Percentiles rank a stretch among this genome's conserved stretches.
phyloP scores from a whole-genome alignment of 306 rosid genomes.

The Vigna mungo region DNA sequence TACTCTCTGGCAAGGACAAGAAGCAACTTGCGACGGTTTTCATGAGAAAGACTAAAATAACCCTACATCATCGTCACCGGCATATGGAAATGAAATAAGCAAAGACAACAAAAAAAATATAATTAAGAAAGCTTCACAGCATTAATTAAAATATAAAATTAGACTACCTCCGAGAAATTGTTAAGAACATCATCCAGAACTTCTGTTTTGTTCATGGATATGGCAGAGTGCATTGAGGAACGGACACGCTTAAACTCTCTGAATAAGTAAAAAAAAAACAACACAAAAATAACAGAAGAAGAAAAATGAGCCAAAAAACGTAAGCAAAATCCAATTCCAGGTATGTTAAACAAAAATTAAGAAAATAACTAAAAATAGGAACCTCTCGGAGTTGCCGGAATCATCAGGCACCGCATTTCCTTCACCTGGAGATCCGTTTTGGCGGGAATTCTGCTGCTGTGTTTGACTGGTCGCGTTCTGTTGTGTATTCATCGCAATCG shows the following conservation, averaged over 20 bases:
- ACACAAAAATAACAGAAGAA: background rate
- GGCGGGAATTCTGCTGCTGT: slow-evolving; percentile 53
- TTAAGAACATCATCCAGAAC: slow-evolving; percentile 70
- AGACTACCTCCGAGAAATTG: slow-evolving; percentile 74
- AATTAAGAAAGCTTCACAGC: background rate
- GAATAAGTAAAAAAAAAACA: background rate
- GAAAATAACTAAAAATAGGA: background rate
- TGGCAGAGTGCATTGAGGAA: slow-evolving; percentile 78
- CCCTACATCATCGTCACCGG: slow-evolving; percentile 65
- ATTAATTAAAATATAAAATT: background rate
- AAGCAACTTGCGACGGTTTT: slow-evolving; percentile 72
- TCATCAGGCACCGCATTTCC: slow-evolving; percentile 44
- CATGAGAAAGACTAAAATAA: slow-evolving; percentile 67
- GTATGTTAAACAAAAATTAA: background rate
- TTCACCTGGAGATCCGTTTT: slow-evolving; percentile 43
- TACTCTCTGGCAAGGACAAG: slow-evolving; percentile 80
- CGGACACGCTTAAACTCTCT: slow-evolving; percentile 75
- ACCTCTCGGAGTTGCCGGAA: slow-evolving; percentile 64
- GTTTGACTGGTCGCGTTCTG: slow-evolving; percentile 59
- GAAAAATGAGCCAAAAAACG: background rate
- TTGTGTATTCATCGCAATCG: slow-evolving; percentile 23
- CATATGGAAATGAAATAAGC: slow-evolving; percentile 36
- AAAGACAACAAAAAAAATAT: background rate
- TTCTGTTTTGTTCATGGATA: slow-evolving; percentile 78
- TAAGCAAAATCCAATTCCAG: slow-evolving; percentile 19